Conservation (phyloP, 2,329 filamentous ascomycete genomes). For the Botryotinia narcissicola region DNA sequence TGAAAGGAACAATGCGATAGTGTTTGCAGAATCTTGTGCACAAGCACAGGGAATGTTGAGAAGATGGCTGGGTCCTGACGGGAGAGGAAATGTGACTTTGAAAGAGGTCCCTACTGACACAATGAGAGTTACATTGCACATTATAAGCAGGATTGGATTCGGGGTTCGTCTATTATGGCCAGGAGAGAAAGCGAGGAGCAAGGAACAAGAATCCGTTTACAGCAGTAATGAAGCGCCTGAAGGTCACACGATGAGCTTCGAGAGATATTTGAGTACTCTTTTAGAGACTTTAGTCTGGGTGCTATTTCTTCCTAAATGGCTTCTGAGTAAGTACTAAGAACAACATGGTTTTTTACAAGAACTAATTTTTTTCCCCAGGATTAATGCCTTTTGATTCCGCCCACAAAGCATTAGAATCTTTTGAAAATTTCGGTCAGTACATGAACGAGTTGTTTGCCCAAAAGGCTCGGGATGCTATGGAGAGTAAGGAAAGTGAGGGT, state of each 20-base stretch:
- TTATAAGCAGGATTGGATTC: constrained; percentile 70
- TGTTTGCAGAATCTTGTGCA: constrained; percentile 60
- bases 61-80: constrained; percentile 52
- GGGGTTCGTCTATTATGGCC: constrained; percentile 62
- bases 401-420: constrained; percentile 46
- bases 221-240: constrained; percentile 35
- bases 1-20: constrained; percentile 69
- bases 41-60: constrained; percentile 63
- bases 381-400: constrained; percentile 46
- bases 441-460: constrained; percentile 57
- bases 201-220: constrained; percentile 47
- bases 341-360: neutral
- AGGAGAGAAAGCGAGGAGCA: constrained; percentile 52
- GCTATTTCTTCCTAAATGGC: constrained; percentile 50
- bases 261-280: constrained; percentile 51
- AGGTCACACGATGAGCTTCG: constrained; percentile 54
- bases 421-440: constrained; percentile 57
- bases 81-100: constrained; percentile 44
- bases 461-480: constrained; percentile 48
- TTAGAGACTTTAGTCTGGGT: constrained; percentile 54
- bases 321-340: constrained; percentile 43
- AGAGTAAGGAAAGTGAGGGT: constrained; percentile 42
- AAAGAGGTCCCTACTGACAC: constrained; percentile 59
- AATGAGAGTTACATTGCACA: constrained; percentile 59
- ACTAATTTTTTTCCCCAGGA: constrained; percentile 31